Conservation (phyloP, 192 early-diverging fungal species). For the Gaertneriomyces semiglobifer region DNA sequence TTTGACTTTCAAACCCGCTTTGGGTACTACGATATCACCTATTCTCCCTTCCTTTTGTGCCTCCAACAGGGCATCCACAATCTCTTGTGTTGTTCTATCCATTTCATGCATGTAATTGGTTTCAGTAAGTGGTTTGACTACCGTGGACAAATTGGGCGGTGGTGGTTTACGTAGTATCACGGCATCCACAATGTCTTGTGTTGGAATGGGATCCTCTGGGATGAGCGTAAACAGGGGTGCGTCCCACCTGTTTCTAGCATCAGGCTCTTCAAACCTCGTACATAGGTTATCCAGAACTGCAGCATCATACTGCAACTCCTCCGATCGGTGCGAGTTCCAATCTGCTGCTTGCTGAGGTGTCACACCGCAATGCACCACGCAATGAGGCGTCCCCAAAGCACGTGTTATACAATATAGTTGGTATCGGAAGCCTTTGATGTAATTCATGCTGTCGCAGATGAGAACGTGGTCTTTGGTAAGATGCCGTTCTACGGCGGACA, state of each 20-base stretch:
- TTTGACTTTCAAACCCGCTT: conserved; percentile 40
- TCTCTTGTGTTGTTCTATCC: conserved; percentile 74
- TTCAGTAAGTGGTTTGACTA: conserved; percentile 81
- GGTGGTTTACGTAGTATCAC: conserved; percentile 68
- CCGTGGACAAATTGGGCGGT: conserved; percentile 83
- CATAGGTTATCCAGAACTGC: conserved; percentile 71
- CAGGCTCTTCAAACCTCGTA: conserved; percentile 92
- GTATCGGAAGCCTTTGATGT: conserved; percentile 98
- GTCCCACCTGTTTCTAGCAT: conserved; percentile 88
- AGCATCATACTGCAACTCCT: conserved; percentile 31
- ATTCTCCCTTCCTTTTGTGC: conserved; percentile 65
- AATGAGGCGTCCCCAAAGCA: conserved; percentile 81
- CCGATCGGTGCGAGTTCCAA: conserved; percentile 22
- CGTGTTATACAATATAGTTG: conserved; percentile 89
- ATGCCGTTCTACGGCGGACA: conserved; percentile 86
- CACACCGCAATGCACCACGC: conserved; percentile 55
- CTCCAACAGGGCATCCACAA: conserved; percentile 74
- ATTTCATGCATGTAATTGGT: conserved; percentile 91
- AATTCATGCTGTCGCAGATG: conserved; percentile 92
- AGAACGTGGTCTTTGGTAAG: conserved; percentile 82
- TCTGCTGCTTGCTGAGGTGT: conserved; percentile 21
- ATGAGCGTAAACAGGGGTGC: conserved; percentile 89
- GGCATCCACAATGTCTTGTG: conserved; percentile 65
- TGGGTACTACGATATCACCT: conserved; percentile 60
- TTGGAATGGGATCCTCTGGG: conserved; percentile 65